phyloP scores from a whole-genome alignment of 2,329 filamentous ascomycete species.

The Daldinia eschscholtzii region DNA sequence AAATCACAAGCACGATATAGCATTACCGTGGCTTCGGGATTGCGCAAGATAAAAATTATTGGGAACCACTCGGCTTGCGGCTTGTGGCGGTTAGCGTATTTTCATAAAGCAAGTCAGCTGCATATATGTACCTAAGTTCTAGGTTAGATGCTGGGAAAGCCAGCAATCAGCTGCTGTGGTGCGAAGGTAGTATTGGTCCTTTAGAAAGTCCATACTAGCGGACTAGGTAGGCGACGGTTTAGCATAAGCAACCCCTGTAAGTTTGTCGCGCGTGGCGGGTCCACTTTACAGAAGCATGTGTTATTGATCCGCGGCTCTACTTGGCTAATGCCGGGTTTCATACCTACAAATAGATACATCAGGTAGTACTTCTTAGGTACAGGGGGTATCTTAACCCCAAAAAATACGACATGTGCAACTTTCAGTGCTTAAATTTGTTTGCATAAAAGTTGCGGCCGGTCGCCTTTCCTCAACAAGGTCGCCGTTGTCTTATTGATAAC shows the following conservation, averaged over 20 bases:
- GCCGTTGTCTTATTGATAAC: not conserved
- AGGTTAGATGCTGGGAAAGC: conserved; percentile 22
- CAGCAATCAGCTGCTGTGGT: conserved; percentile 28
- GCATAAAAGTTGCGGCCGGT: conserved; percentile 25
- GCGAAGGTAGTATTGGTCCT: conserved; percentile 23
- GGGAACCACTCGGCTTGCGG: conserved; percentile 32
- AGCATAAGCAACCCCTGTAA: conserved; percentile 26
- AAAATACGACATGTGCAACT: conserved; percentile 15
- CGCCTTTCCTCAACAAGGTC: conserved; percentile 37
- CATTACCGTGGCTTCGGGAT: conserved; percentile 14
- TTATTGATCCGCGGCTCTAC: conserved; percentile 37
- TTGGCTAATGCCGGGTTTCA: conserved; percentile 10
- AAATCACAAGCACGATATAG: conserved; percentile 4
- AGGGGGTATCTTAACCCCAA: conserved; percentile 6
- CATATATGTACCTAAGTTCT: conserved; percentile 18
- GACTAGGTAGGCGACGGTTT: conserved; percentile 30
- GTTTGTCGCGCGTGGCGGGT: conserved; percentile 30
- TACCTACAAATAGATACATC: conserved; percentile 4
- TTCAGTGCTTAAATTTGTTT: conserved; percentile 22
- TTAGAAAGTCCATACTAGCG: not conserved
- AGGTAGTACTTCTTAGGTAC: conserved; percentile 8
- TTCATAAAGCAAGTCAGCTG: conserved; percentile 32
- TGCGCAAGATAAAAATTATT: conserved; percentile 18
- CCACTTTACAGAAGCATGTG: conserved; percentile 39
- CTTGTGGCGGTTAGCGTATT: conserved; percentile 32